Base-by-base conservation (phyloP, 768 basidiomycete species). In the Leccinum uliginosum region DNA sequence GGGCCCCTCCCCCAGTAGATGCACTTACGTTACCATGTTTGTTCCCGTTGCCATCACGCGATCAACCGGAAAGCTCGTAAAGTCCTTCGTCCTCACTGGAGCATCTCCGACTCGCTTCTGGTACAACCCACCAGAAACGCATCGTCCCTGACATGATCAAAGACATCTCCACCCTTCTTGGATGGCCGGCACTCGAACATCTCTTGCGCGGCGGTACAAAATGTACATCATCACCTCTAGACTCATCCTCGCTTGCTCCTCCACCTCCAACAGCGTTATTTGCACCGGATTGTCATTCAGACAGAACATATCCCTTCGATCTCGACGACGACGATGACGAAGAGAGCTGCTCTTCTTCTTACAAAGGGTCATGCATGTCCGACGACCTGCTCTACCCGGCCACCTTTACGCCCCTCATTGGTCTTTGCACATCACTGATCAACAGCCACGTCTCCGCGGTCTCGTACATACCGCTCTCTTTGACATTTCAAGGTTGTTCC, bases 191-290 rank as follows among this genome's bases (percentile, higher is more conserved):
- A 14, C 65, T 88, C 9, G 78, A 82, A 48, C 75, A 73, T 27
- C 65, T 89, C 49, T 58, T 87, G 6, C 75, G 76, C 26, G 85
- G 84, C n/a, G 85, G 85, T 2, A 70, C 61, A 17, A 72, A 62
- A 60, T 59, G 80, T 79, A 59, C 60, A 79, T 66, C 44, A 23
- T 30, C 30, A 17, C 46, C 0, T 40, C 19, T 27, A 2, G 1
- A 24, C 45, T 48, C 32, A 38, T 19, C 21, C n/a, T 0, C 43
- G 19, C 44, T 24, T 27, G 6, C 3, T 9, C 30, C 45, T 47
- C 51, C 29, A 1, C 21, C 21, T 7, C 23, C 45, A 44, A 6
- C 43, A 59, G 58, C 50, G 26, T 32, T 34, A 9, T 30, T 26
- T 15, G 38, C 59, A 23, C 58, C 57, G 1, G 65, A 68, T 40